Base-by-base conservation (phyloP, 1,284 basidiomycete species). In the Athelia psychrophila region DNA sequence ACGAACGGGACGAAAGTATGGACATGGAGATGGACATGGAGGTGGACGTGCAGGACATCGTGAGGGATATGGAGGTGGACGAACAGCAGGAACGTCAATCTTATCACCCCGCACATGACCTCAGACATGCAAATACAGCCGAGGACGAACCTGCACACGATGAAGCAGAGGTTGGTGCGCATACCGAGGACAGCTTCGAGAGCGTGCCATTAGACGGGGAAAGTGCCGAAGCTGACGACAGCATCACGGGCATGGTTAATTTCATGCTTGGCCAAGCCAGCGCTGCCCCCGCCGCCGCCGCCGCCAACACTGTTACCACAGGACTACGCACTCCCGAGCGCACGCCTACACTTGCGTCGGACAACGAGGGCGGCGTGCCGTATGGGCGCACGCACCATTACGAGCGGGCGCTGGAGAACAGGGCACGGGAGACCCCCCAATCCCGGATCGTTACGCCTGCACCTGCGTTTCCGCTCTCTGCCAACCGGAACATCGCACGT, bases 381-480 rank as follows among this genome's bases (percentile, higher is more conserved):
- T 81, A 84, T 51, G 88, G 86, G 12, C 76, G 84, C 15, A 79
- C 78, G n/a, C 88, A 88, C 65, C 87, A 88, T 58, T 70, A 74
- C 4, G 77, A 83, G 36, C 74, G 77, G 22, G 69, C 73, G 57
- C 61, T 68, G n/a, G 69, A 72, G 52, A 68, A 69, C 49, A 9
- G 27, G 27, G 27, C 27, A 13, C 27, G 27, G 13, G 60, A 63
- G 38, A 60, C 56, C 16, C 40, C 53, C 18, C 47, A 55, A 44
- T 51, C 51, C 58, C 27, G 27, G 6, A 15, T 30, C 38, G 32
- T 32, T 22, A 60, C 58, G 19, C 58, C 58, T 45, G 56, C 53
- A 8, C 13, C 13, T 13, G 6, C 27, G 13, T 6, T 30, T 30
- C 27, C 27, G 5, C 27, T 30, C 27, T 30, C 27, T 5, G 27